A percentile compares a stretch with the other conserved stretches of the same genome.
These are phyloP conservation scores for Tulasnella sp. DNA, from an alignment of 768 basidiomycete genomes.

Conservation along the genomic window DNA sequence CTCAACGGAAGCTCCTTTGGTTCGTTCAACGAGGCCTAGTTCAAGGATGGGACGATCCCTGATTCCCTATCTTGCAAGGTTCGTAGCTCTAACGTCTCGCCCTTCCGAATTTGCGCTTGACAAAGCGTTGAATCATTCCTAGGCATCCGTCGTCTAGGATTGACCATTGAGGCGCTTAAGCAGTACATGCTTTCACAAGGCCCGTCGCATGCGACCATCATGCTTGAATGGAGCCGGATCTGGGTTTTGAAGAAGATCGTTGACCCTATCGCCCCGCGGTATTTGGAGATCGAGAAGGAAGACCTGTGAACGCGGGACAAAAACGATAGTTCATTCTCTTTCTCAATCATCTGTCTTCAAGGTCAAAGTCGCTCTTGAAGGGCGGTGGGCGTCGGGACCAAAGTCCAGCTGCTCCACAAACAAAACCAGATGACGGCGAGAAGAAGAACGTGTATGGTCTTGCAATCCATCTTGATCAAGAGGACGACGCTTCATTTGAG, in stretches of 20 bases:
- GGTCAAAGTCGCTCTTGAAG: slow-evolving; percentile 84
- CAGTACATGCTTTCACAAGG: slow-evolving; percentile 97
- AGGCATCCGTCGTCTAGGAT: slow-evolving; percentile 93
- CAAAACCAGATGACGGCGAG: slow-evolving; percentile 92
- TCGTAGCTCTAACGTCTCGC: slow-evolving; percentile 39
- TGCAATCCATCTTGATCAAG: slow-evolving; percentile 84
- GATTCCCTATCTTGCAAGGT: slow-evolving; percentile 99
- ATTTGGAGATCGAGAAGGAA: slow-evolving; percentile 81
- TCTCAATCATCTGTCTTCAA: slow-evolving; percentile 46
- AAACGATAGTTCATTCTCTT: not conserved
- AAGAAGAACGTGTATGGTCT: slow-evolving; percentile 87
- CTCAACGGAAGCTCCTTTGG: slow-evolving; percentile 96
- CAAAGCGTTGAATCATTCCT: not conserved
- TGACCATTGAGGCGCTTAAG: slow-evolving; percentile 94
- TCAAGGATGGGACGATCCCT: slow-evolving; percentile 97
- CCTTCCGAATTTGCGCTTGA: not conserved
- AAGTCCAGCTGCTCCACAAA: slow-evolving; percentile 86
- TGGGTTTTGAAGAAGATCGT: slow-evolving; percentile 99
- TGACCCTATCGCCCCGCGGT: slow-evolving; percentile 90
- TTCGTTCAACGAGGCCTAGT: slow-evolving; percentile 89
- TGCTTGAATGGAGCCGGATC: slow-evolving; percentile 96
- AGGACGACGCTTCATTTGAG: slow-evolving; percentile 86
- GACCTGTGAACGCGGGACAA: slow-evolving; percentile 58
- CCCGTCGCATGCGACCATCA: slow-evolving; percentile 90
- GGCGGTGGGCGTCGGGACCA: slow-evolving; percentile 60